Evolutionary conservation across 108 stramenopile genomes (phyloP).

Genomic region (Schizochytrium sp.): DNA sequence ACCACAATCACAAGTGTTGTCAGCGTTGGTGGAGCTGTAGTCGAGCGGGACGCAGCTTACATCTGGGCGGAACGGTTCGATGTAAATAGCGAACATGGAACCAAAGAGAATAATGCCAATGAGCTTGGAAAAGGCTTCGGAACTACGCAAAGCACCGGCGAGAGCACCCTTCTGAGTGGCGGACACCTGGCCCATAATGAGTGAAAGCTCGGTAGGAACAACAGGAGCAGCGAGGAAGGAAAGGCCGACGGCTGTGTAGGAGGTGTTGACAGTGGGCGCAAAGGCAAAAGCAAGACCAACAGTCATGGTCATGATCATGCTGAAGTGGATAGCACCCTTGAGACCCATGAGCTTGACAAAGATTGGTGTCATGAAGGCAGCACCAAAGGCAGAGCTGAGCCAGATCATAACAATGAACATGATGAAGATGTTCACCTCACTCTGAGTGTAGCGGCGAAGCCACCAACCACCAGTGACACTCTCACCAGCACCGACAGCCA

Average conservation of each 20-base stretch:
- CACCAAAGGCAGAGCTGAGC: conserved; percentile 15
- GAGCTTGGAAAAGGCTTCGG: conserved; percentile 17
- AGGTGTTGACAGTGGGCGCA: background rate
- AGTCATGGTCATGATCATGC: background rate
- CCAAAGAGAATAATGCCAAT: conserved; percentile 32
- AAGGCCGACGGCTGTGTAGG: background rate
- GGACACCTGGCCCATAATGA: conserved; percentile 14
- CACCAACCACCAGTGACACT: conserved; percentile 34
- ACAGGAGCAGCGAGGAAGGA: background rate
- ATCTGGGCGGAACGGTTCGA: background rate
- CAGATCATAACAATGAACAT: background rate
- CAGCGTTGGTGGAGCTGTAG: background rate
- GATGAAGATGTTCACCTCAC: background rate
- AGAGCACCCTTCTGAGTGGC: background rate
- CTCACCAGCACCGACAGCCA: conserved; percentile 22
- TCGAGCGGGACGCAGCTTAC: background rate
- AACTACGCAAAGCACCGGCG: conserved; percentile 24
- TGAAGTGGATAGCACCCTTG: background rate
- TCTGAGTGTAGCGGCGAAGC: conserved; percentile 17
- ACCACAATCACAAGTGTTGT: conserved; percentile 15
- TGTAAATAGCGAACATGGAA: background rate
- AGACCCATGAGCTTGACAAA: background rate
- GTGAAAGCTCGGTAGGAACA: background rate
- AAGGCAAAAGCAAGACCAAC: background rate
- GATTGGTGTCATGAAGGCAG: conserved; percentile 24